phyloP scores from a whole-genome alignment of 306 rosid species.

The Prosopis cineraria region DNA sequence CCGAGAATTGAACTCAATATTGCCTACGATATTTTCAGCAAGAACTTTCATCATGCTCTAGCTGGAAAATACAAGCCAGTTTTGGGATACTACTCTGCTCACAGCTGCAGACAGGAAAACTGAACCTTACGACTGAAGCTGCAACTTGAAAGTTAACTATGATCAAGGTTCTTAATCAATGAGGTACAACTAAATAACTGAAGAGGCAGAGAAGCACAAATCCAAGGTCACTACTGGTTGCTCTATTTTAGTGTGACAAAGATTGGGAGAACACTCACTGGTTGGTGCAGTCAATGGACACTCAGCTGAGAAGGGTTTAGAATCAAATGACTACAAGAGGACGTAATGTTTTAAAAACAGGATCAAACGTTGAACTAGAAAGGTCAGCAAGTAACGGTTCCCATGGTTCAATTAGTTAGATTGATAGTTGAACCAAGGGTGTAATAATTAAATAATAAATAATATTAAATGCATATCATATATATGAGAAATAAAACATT shows the following conservation, averaged over 20 bases:
- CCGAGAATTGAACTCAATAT: slow-evolving; percentile 30
- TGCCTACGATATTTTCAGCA: slow-evolving; percentile 10
- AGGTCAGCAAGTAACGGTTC: too few relatives aligned
- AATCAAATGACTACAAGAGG: too few relatives aligned
- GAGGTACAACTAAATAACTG: neutral
- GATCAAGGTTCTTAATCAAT: neutral
- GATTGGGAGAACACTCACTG: neutral
- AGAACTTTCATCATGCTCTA: slow-evolving; percentile 21
- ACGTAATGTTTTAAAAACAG: too few relatives aligned
- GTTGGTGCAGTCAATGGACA: too few relatives aligned
- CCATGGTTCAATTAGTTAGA: too few relatives aligned
- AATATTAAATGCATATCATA: too few relatives aligned
- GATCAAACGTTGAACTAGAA: too few relatives aligned
- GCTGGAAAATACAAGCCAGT: neutral
- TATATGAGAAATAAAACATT: too few relatives aligned
- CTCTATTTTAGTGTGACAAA: neutral
- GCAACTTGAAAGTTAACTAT: neutral
- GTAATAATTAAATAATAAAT: too few relatives aligned
- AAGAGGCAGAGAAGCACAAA: neutral
- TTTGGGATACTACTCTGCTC: neutral
- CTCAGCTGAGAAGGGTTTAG: too few relatives aligned
- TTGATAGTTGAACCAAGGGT: too few relatives aligned
- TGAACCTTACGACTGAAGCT: neutral
- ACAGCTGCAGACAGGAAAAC: neutral
- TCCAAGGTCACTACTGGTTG: neutral